These are phyloP conservation scores for Santalum album DNA, from an alignment of 164 flowering plant species.

Conservation along the genomic window DNA sequence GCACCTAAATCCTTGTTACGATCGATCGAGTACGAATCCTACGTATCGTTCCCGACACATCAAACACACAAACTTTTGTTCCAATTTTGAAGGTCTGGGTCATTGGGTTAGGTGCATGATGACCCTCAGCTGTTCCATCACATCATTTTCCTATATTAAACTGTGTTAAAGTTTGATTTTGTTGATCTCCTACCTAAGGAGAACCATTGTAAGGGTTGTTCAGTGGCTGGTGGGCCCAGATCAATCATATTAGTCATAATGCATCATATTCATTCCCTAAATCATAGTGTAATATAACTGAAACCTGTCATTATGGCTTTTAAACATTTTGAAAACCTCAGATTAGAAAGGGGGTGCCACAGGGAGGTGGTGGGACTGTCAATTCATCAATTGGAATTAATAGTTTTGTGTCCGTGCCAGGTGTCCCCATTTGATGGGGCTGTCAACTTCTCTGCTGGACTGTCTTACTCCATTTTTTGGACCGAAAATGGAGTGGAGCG, in stretches of 20 bases:
- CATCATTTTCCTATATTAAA: constrained; percentile 19
- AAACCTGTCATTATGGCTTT: constrained; percentile 17
- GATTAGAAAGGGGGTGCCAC: constrained; percentile 6
- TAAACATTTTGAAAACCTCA: constrained; percentile 6
- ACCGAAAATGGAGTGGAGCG: no score
- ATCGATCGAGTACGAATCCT: no score
- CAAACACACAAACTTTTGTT: no score
- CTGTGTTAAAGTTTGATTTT: constrained; percentile 11
- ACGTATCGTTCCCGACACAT: no score
- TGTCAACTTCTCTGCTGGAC: constrained; percentile 20
- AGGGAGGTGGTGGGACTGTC: background rate
- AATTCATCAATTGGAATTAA: no score
- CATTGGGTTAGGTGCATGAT: constrained; percentile 14
- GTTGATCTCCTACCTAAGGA: constrained; percentile 32
- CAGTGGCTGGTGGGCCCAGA: constrained; percentile 14
- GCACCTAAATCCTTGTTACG: no score
- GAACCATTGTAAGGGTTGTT: constrained; percentile 9
- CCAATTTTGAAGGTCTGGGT: no score
- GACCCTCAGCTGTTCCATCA: constrained; percentile 20
- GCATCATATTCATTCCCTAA: constrained; percentile 2
- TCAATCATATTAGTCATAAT: background rate
- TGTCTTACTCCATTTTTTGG: constrained; percentile 14
- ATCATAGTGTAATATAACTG: constrained; percentile 12
- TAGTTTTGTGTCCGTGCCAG: no score
- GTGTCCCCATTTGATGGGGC: constrained; percentile 5